Percentiles rank a stretch among this genome's conserved stretches.
Evolutionary conservation across 1,284 basidiomycete species (phyloP).

Genomic region (Mycena sp.): DNA sequence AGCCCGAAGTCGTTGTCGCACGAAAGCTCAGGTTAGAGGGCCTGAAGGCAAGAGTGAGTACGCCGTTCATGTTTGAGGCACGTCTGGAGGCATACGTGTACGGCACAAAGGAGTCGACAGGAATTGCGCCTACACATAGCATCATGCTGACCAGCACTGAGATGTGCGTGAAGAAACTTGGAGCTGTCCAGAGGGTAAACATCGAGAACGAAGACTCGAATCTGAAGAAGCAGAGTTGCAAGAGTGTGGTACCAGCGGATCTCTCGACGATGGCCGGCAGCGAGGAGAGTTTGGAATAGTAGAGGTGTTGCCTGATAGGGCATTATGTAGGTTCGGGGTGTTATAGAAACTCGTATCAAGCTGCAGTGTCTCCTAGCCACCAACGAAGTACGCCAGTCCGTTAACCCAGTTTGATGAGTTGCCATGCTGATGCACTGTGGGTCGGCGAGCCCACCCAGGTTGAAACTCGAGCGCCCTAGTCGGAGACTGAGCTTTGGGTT

Average conservation of each 20-base stretch:
- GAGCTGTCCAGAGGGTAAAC: background rate
- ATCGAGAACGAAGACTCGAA: background rate
- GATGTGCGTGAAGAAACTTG: background rate
- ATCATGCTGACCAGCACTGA: background rate
- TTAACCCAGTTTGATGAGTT: no score
- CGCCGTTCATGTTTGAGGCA: background rate
- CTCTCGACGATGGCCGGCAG: constrained; percentile 12
- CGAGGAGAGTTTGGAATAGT: background rate
- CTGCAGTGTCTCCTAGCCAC: no score
- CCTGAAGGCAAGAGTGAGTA: background rate
- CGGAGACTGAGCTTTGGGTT: no score
- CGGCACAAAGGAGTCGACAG: background rate
- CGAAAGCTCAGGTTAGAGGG: background rate
- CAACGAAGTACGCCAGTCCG: no score
- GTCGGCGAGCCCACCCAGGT: no score
- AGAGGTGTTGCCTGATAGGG: no score
- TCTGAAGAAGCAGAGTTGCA: background rate
- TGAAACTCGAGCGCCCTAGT: no score
- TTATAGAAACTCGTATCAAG: no score
- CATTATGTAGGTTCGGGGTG: no score
- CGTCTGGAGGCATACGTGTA: background rate
- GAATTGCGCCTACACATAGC: background rate
- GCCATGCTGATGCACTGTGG: no score
- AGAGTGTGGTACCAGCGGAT: background rate
- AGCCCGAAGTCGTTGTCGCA: no score